Evolutionary conservation across 2,329 filamentous ascomycete species (phyloP), one percentile per base, ranked within the genome.

Genomic region (Tolypocladium inflatum): DNA sequence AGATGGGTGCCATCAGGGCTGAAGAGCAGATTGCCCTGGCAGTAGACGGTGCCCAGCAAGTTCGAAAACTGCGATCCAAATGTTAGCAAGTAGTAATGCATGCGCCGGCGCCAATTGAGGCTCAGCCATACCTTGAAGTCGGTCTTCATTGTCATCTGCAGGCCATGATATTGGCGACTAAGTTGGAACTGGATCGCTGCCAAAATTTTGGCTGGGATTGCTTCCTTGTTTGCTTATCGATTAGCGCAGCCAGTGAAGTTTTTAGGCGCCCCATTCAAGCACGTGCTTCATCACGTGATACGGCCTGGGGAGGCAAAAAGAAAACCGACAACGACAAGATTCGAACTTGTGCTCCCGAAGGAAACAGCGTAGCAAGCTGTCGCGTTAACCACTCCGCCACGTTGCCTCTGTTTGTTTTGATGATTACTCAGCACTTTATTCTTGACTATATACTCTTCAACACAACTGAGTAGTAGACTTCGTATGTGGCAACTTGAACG

Each of bases 21-120:
- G 79, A 95, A 99, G 71, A 97, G 83, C 69, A 99, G 84, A 73
- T 97, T 99, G 76, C 95, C 94, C 83, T 92, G 90, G 78, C 91
- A 91, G 80, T 97, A 99, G 71, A 99, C 94, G 66, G 94, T 99
- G 71, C 94, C 95, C 69, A 99, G 84, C 72, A 99, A 84, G 76
- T 97, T 99, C 73, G 93, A 96, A 78, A 99, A 99, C 92, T 97
- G 68, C 2, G 11, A 55, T 3, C 2, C n/a, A 5, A 45, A 30
- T 41, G 26, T 45, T 21, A 50, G 52, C 26, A 43, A 23, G 1
- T 4, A 19, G n/a, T 43, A 17, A 13, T n/a, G 53, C n/a, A 30
- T n/a, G 17, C 45, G 51, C 19, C 13, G n/a, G 26, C 30, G 10
- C 54, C 35, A 55, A 9, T 43, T 42, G 42, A 48, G n/a, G 11